phyloP scores from a whole-genome alignment of 306 rosid species.

The Luffa acutangula region DNA sequence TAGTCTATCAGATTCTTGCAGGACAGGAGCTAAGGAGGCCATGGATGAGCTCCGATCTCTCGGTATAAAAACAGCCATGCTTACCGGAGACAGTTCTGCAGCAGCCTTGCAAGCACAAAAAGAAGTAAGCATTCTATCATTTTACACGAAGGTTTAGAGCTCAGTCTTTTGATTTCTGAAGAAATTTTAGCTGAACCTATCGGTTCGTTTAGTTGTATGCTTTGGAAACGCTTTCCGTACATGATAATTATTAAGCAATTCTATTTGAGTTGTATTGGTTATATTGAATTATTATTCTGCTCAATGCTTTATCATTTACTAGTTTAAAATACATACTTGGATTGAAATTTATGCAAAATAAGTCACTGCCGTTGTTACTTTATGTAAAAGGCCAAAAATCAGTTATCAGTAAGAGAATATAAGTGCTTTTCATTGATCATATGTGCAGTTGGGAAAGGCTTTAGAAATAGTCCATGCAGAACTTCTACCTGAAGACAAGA shows the following conservation, averaged over 20 bases:
- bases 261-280: background rate
- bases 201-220: background rate
- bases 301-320: background rate
- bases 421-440: background rate
- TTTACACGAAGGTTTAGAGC: background rate
- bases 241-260: background rate
- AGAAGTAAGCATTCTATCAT: conserved; percentile 35
- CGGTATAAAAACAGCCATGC: conserved; percentile 81
- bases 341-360: background rate
- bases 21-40: conserved; percentile 68
- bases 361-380: background rate
- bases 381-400: background rate
- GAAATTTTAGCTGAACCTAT: background rate
- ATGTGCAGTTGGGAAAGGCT: conserved; percentile 55
- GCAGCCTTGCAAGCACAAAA: conserved; percentile 71
- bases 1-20: conserved; percentile 64
- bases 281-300: background rate
- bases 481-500: conserved; percentile 84
- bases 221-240: background rate
- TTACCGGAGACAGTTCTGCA: conserved; percentile 71
- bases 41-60: conserved; percentile 43
- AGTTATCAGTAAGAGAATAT: background rate
- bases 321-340: background rate
- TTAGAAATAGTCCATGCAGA: conserved; percentile 65
- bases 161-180: background rate